These are phyloP conservation scores for Chalciporus sphaerocephalus DNA, from an alignment of 768 basidiomycete genomes.

Conservation along the genomic window DNA sequence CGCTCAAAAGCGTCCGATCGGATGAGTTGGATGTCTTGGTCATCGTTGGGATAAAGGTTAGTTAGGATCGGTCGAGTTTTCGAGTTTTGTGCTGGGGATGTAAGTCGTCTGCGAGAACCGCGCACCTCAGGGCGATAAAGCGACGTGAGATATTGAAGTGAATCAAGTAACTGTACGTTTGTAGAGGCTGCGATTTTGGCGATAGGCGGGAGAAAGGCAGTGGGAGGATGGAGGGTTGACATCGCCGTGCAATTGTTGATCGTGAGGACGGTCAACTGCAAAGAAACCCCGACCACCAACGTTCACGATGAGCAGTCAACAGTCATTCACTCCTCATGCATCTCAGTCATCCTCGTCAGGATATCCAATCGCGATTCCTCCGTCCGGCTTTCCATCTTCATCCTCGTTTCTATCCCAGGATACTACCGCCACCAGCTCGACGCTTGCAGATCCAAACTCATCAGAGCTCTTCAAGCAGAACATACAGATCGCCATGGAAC, in stretches of 20 bases:
- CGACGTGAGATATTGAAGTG: slow-evolving; percentile 45
- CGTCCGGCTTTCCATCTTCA: slow-evolving; percentile 9
- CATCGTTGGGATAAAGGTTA: background rate
- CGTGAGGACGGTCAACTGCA: background rate
- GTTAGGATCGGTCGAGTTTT: background rate
- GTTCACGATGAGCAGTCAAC: slow-evolving; percentile 9
- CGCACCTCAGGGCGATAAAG: slow-evolving; percentile 63
- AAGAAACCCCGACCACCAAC: background rate
- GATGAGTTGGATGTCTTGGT: slow-evolving; percentile 29
- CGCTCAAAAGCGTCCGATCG: slow-evolving; percentile 67
- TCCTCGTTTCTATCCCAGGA: slow-evolving; percentile 30
- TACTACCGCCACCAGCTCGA: slow-evolving; percentile 8
- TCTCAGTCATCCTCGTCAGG: slow-evolving; percentile 17
- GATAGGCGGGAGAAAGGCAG: slow-evolving; percentile 51
- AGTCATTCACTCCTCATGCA: slow-evolving; percentile 7
- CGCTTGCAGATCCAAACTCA: slow-evolving; percentile 49
- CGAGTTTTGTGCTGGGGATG: background rate
- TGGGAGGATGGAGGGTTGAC: slow-evolving; percentile 36
- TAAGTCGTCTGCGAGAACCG: slow-evolving; percentile 45
- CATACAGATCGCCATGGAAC: slow-evolving; percentile 43
- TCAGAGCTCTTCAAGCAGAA: slow-evolving; percentile 61
- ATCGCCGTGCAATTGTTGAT: slow-evolving; percentile 12
- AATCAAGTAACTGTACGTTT: slow-evolving; percentile 37
- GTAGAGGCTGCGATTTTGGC: slow-evolving; percentile 36
- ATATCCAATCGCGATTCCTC: slow-evolving; percentile 17